Evolutionary conservation across 768 basidiomycete species (phyloP), one percentile per base, ranked within the genome.

Genomic region (Chalciporus sphaerocephalus): DNA sequence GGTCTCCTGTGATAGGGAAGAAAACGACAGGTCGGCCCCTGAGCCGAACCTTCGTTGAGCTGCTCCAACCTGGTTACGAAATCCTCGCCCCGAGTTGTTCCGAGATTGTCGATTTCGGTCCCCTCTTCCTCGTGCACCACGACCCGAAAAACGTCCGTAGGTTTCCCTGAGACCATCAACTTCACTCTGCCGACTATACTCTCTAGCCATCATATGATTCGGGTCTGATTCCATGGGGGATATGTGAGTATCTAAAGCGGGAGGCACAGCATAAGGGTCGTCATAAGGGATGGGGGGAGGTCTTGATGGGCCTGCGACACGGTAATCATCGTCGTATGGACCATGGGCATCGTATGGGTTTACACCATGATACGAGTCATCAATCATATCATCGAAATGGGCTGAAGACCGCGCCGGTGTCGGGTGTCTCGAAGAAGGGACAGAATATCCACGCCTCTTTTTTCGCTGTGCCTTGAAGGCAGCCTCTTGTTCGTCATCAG

Each of bases 401-500:
- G 73, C 67, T 27, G 73, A 74, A 11, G 81, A 74, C 0, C 76
- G 73, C 17, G 69, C 69, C 2, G 81, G 80, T 6, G 82, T 81
- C 9, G 75, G 52, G 39, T 74, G 74, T 38, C 81, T 70, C 2
- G 85, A 86, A 4, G 76, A 74, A 18, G 72, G 63, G 10, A 68
- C 67, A n/a, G 78, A 78, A 41, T 71, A 73, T 30, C 70, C 70
- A 22, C 83, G 78, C 61, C 74, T 81, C 54, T 74, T 72, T 57
- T 85, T 87, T 37, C 76, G 57, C 39, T 70, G 70, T 40, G 70
- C 71, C 67, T 78, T 88, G 59, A 83, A 76, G 22, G 80, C 82
- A 15, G 81, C 80, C 64, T 98, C 95, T 44, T 83, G 76, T 62
- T 98, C 95, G 54, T 98, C 95, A 53, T 98, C 95, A 3, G 89